A percentile compares a stretch with the other conserved stretches of the same genome.
These are phyloP conservation scores for Camelina sativa DNA, from an alignment of 345 rosid species.

Conservation along the genomic window DNA sequence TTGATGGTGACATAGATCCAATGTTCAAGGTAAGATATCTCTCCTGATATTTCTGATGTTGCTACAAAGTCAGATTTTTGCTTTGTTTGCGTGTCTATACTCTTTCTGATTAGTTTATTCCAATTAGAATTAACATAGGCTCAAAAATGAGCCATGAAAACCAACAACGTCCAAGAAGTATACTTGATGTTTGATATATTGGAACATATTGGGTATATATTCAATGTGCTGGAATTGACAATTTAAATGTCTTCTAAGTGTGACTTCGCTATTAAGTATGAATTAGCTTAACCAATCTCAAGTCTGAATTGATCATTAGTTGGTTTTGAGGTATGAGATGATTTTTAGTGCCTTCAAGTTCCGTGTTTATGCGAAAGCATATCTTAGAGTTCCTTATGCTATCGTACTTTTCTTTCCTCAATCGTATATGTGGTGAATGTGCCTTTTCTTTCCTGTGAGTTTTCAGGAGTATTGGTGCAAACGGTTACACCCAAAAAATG, in stretches of 20 bases:
- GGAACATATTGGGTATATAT: not conserved
- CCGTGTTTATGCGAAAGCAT: not conserved
- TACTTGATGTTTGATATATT: not conserved
- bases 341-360: not conserved
- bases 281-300: not conserved
- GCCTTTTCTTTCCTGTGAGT: slow-evolving; percentile 33
- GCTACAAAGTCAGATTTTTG: not conserved
- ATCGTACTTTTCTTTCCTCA: not conserved
- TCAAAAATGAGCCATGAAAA: slow-evolving; percentile 15
- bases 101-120: slow-evolving; percentile 14
- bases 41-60: slow-evolving; percentile 14
- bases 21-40: slow-evolving; percentile 79
- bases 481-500: slow-evolving; percentile 90
- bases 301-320: not conserved
- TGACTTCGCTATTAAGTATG: not conserved
- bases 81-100: not conserved
- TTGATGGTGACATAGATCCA: slow-evolving; percentile 92
- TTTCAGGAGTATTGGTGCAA: slow-evolving; percentile 98
- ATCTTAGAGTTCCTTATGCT: not conserved
- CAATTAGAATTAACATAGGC: not conserved
- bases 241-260: slow-evolving; percentile 4
- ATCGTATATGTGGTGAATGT: slow-evolving; percentile 11
- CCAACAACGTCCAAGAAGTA: not conserved
- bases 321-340: not conserved
- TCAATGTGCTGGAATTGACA: not conserved